phyloP scores from a whole-genome alignment of 768 basidiomycete genomes.

The Postia placenta region DNA sequence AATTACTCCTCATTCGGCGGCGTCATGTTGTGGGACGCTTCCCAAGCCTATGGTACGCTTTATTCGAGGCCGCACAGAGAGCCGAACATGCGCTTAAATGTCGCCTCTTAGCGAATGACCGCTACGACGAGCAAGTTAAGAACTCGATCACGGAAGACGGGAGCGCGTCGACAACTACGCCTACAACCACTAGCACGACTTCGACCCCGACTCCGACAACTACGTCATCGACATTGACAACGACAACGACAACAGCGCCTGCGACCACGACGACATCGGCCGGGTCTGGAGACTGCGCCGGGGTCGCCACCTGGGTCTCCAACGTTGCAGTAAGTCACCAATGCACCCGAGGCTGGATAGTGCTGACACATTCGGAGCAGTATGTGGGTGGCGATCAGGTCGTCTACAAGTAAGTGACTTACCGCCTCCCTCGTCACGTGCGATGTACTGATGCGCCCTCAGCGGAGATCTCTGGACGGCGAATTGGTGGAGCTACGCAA shows the following conservation, averaged over 20 bases:
- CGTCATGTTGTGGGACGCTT: conserved; percentile 40
- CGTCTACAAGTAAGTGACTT: conserved; percentile 10
- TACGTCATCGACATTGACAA: not conserved
- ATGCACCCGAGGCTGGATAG: too few relatives aligned
- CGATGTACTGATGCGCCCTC: not conserved
- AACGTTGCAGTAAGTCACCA: conserved; percentile 22
- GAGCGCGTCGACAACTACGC: conserved; percentile 3
- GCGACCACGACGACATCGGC: conserved; percentile 10
- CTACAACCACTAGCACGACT: conserved; percentile 2
- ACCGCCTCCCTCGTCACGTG: not conserved
- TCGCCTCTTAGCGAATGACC: conserved; percentile 15
- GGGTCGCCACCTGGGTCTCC: conserved; percentile 20
- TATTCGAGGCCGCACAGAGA: too few relatives aligned
- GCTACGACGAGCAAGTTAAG: conserved; percentile 21
- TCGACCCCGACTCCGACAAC: conserved; percentile 1
- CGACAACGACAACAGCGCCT: conserved; percentile 9
- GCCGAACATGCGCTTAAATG: too few relatives aligned
- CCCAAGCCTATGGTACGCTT: conserved; percentile 17
- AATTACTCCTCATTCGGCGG: conserved; percentile 66
- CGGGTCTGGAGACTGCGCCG: conserved; percentile 17
- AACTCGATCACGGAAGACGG: conserved; percentile 13
- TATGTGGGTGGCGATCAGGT: conserved; percentile 22
- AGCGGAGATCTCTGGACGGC: conserved; percentile 23
- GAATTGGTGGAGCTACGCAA: conserved; percentile 24
- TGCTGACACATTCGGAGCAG: too few relatives aligned